Base-by-base conservation (phyloP, 345 rosid species). In the Brassica cretica region DNA sequence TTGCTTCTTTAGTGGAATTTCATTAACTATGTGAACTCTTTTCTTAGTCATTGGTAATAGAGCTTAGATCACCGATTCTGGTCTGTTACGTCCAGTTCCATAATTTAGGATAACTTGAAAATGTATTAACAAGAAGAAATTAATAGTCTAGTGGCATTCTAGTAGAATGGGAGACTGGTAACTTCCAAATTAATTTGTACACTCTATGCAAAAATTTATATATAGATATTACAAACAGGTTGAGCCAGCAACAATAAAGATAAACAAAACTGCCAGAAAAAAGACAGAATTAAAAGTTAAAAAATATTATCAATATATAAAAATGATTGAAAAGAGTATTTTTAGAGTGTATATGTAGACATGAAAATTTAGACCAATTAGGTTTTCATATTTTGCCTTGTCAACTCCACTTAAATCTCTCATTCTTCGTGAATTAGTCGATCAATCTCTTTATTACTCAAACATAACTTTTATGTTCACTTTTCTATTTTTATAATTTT, bases 41-140 rank as follows among this genome's bases (percentile, higher is more conserved):
- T 5, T 6, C 2, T 2, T 37, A 9, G 29, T 6, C 66, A 15
- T 66, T 6, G 66, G 44, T 66, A 56, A 2, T 56, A 32, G 66
- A 56, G 78, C 46, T 66, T 74, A 37, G 24, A 37, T 4, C 78
- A 74, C 58, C 65, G 71, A 27, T 30, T n/a, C 9, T 74, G 5
- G 9, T 35, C 7, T 66, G 71, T 64, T 53, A 53, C 16, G 14
- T 53, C 9, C 39, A 21, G 25, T 46, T n/a, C 16, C 66, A 56
- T 56, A 19, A 56, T 5, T 56, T 56, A 56, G 29, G 29, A 56
- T 56, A 56, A 8, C 62, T 56, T 56, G 5, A 2, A 19, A 19
- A 56, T 19, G 25, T 16, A 8, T 56, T 56, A 56, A 56, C 62
- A 56, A 39, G 14, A 53, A 53, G 21, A 56, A 56, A 19, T 8